Conservation (phyloP, 768 basidiomycete species). For the Mycena floridula region DNA sequence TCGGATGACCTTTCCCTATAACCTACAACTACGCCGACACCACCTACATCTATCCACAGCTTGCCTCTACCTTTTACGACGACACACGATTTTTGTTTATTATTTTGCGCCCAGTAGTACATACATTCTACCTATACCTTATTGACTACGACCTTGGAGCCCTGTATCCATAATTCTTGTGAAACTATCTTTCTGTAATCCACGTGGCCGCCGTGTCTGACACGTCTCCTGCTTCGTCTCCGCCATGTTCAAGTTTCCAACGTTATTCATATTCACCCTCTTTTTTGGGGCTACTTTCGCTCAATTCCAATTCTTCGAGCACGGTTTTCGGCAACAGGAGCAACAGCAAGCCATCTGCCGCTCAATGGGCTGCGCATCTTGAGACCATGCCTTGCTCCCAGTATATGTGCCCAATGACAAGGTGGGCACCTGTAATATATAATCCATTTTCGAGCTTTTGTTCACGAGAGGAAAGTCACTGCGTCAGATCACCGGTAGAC, state of each 20-base stretch:
- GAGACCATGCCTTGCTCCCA: constrained; percentile 26
- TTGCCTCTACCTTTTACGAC: too few relatives aligned
- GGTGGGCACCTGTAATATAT: too few relatives aligned
- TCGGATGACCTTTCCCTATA: too few relatives aligned
- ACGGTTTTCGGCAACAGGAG: constrained; percentile 66
- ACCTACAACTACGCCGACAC: too few relatives aligned
- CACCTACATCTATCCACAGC: too few relatives aligned
- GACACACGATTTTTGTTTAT: too few relatives aligned
- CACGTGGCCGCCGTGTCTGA: not conserved
- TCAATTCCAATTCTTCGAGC: constrained; percentile 79
- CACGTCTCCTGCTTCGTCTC: constrained; percentile 6
- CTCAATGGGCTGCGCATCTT: constrained; percentile 61
- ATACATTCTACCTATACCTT: too few relatives aligned
- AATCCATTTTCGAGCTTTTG: too few relatives aligned
- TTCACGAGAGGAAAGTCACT: constrained; percentile 72
- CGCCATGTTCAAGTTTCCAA: constrained; percentile 9
- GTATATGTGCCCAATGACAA: not conserved
- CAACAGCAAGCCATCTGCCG: constrained; percentile 45
- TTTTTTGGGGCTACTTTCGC: constrained; percentile 31
- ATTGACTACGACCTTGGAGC: not conserved
- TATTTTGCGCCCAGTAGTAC: too few relatives aligned
- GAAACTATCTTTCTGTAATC: too few relatives aligned
- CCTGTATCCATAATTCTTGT: too few relatives aligned
- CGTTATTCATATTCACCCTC: constrained; percentile 9
- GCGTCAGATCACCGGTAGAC: constrained; percentile 53